These are phyloP conservation scores for Rhizopus microsporus DNA, from an alignment of 371 early-diverging fungal species.

Conservation along the genomic window DNA sequence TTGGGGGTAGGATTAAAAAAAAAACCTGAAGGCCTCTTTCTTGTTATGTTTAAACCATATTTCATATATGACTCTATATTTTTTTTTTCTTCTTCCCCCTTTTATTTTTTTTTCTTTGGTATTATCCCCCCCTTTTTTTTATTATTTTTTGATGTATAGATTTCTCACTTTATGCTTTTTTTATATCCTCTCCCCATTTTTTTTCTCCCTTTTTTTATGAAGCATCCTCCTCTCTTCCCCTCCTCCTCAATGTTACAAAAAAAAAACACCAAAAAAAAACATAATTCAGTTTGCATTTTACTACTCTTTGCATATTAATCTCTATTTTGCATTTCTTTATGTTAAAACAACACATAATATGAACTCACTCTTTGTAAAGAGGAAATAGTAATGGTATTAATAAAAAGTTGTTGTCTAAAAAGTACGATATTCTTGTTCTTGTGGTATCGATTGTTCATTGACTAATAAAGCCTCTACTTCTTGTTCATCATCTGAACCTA, in stretches of 20 bases:
- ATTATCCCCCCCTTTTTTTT: neutral
- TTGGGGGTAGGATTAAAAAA: neutral
- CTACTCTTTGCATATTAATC: slow-evolving; percentile 6
- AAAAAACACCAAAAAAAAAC: slow-evolving; percentile 3
- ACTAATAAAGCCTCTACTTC: slow-evolving; percentile 31
- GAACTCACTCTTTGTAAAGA: slow-evolving; percentile 1
- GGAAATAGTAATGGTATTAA: neutral
- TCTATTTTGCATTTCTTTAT: slow-evolving; percentile 7
- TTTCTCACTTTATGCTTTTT: slow-evolving; percentile 7
- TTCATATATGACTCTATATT: slow-evolving; percentile 1
- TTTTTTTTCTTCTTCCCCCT: neutral
- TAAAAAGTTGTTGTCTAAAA: neutral
- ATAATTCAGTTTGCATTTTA: slow-evolving; percentile 3
- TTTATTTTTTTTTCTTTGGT: slow-evolving; percentile 13
- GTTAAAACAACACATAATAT: neutral
- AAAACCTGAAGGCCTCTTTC: slow-evolving; percentile 6
- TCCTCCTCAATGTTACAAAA: slow-evolving; percentile 9
- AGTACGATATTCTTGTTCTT: slow-evolving; percentile 10
- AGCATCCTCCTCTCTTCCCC: slow-evolving; percentile 6
- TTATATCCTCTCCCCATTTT: slow-evolving; percentile 3
- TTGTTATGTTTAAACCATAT: slow-evolving; percentile 4
- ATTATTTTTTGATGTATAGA: slow-evolving; percentile 11
- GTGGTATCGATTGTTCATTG: slow-evolving; percentile 10
- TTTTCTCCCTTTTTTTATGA: slow-evolving; percentile 13
- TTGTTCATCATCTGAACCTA: slow-evolving; percentile 6